Evolutionary conservation across 441 rosid species (phyloP).

Genomic region (Breynia disticha): DNA sequence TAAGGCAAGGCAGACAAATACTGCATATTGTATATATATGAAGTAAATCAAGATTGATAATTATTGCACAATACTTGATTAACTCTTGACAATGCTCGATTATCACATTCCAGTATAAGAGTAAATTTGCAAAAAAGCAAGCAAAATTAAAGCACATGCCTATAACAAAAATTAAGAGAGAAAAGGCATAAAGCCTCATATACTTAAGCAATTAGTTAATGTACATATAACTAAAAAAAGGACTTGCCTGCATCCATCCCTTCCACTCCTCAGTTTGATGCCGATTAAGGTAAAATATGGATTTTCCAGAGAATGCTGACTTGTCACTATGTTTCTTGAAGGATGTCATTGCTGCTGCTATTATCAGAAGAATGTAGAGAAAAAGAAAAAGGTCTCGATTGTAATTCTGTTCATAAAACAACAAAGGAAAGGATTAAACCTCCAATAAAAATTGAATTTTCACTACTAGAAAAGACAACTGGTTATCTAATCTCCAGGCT

Average conservation of each 20-base stretch:
- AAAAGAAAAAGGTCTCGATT: slow-evolving; percentile 88
- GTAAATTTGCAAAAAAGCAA: too few relatives aligned
- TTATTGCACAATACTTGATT: too few relatives aligned
- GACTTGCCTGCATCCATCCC: slow-evolving; percentile 99
- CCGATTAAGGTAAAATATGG: slow-evolving; percentile 73
- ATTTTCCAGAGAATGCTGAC: slow-evolving; percentile 71
- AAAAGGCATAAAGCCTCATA: background rate
- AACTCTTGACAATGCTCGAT: too few relatives aligned
- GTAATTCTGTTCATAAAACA: slow-evolving; percentile 58
- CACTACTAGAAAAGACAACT: too few relatives aligned
- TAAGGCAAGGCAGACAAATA: too few relatives aligned
- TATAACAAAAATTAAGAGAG: too few relatives aligned
- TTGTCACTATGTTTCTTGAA: slow-evolving; percentile 74
- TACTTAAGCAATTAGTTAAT: background rate
- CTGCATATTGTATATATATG: too few relatives aligned
- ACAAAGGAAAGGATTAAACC: slow-evolving; percentile 1
- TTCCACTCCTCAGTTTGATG: slow-evolving; percentile 99
- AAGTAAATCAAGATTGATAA: too few relatives aligned
- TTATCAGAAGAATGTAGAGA: slow-evolving; percentile 81
- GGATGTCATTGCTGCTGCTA: slow-evolving; percentile 87
- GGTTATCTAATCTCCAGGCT: too few relatives aligned
- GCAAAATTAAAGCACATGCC: too few relatives aligned
- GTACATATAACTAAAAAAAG: background rate
- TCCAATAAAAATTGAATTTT: too few relatives aligned
- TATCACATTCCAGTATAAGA: too few relatives aligned